Conservation (phyloP, 2,329 filamentous ascomycete genomes). For the Balansia obtecta region DNA sequence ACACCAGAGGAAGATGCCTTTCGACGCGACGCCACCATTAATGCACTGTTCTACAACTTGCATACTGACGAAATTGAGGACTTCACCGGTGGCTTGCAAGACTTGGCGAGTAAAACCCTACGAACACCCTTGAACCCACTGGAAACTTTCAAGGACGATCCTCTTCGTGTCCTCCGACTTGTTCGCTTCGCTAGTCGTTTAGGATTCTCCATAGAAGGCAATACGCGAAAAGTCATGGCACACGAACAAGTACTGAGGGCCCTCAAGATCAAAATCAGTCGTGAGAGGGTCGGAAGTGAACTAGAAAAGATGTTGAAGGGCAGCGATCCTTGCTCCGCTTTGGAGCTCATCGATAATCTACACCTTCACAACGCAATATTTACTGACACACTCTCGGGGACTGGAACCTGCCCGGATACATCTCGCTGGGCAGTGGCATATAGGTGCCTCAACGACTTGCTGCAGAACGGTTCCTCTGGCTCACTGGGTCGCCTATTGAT, state of each 20-base stretch:
- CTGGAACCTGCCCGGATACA: slow-evolving; percentile 43
- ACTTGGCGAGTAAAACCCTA: slow-evolving; percentile 62
- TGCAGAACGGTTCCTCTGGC: slow-evolving; percentile 27
- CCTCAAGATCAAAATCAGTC: slow-evolving; percentile 78
- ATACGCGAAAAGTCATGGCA: slow-evolving; percentile 61
- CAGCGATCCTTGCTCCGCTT: slow-evolving; percentile 45
- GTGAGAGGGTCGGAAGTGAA: slow-evolving; percentile 79
- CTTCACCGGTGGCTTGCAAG: slow-evolving; percentile 65
- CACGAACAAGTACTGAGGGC: slow-evolving; percentile 66
- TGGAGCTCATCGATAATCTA: slow-evolving; percentile 54
- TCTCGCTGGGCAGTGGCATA: slow-evolving; percentile 52
- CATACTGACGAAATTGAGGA: slow-evolving; percentile 72
- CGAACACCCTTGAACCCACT: slow-evolving; percentile 77
- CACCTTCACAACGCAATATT: slow-evolving; percentile 63
- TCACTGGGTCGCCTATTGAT: slow-evolving; percentile 44
- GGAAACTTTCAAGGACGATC: slow-evolving; percentile 91
- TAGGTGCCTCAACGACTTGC: slow-evolving; percentile 43
- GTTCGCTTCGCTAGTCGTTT: slow-evolving; percentile 85
- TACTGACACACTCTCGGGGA: slow-evolving; percentile 46
- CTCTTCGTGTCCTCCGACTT: slow-evolving; percentile 71
- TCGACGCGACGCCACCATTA: slow-evolving; percentile 84
- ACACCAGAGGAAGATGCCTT: slow-evolving; percentile 82
- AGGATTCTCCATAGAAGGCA: slow-evolving; percentile 61
- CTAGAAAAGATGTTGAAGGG: slow-evolving; percentile 80
- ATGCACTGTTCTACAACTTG: slow-evolving; percentile 92